These are phyloP conservation scores for Tylopilus vinaceipallidus DNA, from an alignment of 768 basidiomycete genomes.

Conservation along the genomic window DNA sequence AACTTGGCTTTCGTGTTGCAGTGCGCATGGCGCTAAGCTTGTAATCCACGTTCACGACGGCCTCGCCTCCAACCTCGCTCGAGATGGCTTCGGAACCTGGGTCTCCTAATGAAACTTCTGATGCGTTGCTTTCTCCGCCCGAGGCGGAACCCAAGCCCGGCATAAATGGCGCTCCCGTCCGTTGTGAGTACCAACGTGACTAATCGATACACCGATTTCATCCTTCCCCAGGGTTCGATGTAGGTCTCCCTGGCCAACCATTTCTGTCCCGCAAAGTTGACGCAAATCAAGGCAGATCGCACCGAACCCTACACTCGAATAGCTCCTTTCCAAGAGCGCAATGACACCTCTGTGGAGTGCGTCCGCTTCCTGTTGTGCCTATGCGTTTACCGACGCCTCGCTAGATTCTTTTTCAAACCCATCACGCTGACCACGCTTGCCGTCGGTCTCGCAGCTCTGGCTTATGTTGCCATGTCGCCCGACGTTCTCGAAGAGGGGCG, in stretches of 20 bases:
- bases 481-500: slow-evolving; percentile 82
- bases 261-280: slow-evolving; percentile 16
- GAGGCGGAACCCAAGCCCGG: slow-evolving; percentile 73
- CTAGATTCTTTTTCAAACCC: slow-evolving; percentile 87
- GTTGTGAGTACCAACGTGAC: slow-evolving; percentile 55
- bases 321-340: slow-evolving; percentile 77
- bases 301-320: slow-evolving; percentile 83
- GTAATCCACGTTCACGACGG: background rate
- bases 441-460: slow-evolving; percentile 61
- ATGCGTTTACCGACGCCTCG: slow-evolving; percentile 4
- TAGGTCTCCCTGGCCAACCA: slow-evolving; percentile 41
- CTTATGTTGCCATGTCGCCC: slow-evolving; percentile 80
- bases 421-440: slow-evolving; percentile 75
- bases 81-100: slow-evolving; percentile 22
- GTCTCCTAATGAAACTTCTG: slow-evolving; percentile 62
- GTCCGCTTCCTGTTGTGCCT: slow-evolving; percentile 18
- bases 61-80: background rate
- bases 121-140: slow-evolving; percentile 43
- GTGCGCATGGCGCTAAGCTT: background rate
- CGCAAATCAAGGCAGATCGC: slow-evolving; percentile 63
- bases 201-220: slow-evolving; percentile 5
- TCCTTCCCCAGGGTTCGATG: slow-evolving; percentile 70
- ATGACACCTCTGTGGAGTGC: slow-evolving; percentile 82
- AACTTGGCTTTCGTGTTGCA: background rate
- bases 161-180: slow-evolving; percentile 69